Percentiles rank a stretch among this genome's conserved stretches.
These are phyloP conservation scores for Eucalyptus pauciflora DNA, from an alignment of 345 rosid genomes.

Conservation along the genomic window DNA sequence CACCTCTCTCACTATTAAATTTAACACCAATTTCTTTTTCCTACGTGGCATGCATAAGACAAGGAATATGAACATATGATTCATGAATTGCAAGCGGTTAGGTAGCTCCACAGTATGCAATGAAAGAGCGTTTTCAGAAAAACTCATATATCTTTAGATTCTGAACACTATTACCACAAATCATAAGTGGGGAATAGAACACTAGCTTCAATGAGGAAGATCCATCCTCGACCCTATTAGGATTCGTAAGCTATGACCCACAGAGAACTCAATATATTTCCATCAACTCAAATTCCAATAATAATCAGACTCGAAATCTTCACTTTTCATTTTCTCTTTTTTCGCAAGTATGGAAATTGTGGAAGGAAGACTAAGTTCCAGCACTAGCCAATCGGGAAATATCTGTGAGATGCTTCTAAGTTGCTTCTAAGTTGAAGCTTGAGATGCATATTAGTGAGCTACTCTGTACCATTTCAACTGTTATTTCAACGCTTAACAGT, in stretches of 20 bases:
- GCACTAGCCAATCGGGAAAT: not conserved
- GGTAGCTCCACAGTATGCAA: too few relatives aligned
- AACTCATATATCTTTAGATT: constrained; percentile 22
- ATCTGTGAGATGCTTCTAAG: not conserved
- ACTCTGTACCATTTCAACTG: not conserved
- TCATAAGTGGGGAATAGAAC: constrained; percentile 25
- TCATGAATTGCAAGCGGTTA: too few relatives aligned
- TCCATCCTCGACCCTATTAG: constrained; percentile 1
- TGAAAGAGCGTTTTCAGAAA: constrained; percentile 21
- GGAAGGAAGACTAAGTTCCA: not conserved
- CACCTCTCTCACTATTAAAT: too few relatives aligned
- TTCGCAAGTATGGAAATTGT: not conserved
- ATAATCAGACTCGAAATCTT: not conserved
- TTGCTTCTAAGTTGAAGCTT: not conserved
- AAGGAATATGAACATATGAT: too few relatives aligned
- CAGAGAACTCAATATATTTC: not conserved
- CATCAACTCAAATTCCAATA: not conserved
- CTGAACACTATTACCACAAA: constrained; percentile 19
- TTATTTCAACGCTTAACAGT: constrained; percentile 3
- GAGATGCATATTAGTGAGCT: not conserved
- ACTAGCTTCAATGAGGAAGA: constrained; percentile 10
- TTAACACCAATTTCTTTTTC: too few relatives aligned
- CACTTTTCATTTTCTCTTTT: too few relatives aligned
- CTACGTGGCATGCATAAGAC: too few relatives aligned
- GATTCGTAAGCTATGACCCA: not conserved